Conservation (phyloP, 495 filamentous ascomycete species). For the Talaromyces ruber region DNA sequence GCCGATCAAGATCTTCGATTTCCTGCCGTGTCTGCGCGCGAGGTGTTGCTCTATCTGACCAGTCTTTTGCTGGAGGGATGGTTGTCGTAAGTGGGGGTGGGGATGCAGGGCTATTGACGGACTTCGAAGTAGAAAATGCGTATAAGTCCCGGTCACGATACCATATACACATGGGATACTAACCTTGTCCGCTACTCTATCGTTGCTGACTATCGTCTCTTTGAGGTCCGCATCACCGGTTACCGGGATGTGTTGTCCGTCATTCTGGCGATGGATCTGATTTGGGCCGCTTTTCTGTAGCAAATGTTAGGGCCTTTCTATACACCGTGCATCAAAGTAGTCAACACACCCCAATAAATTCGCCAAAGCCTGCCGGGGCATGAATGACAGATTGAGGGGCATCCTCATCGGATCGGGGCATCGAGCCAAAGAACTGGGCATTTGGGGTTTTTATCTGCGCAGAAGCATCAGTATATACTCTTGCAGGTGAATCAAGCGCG, state of each 20-base stretch:
- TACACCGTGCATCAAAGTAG: not conserved
- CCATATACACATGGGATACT: not conserved
- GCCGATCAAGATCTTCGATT: conserved; percentile 48
- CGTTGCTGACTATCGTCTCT: not conserved
- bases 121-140: conserved; percentile 7
- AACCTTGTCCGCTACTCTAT: not conserved
- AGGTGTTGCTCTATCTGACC: conserved; percentile 65
- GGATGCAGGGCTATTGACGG: conserved; percentile 36
- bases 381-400: conserved; percentile 77
- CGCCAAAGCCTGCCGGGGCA: conserved; percentile 68
- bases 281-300: not conserved
- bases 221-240: not conserved
- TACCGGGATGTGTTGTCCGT: not conserved
- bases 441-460: conserved; percentile 53
- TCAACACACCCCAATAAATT: conserved; percentile 51
- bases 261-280: not conserved
- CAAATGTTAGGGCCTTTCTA: not conserved
- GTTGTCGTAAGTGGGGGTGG: conserved; percentile 64
- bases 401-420: conserved; percentile 55
- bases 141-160: not conserved
- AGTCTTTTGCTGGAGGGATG: conserved; percentile 53
- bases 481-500: not conserved
- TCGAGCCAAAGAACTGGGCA: conserved; percentile 39
- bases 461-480: not conserved
- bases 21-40: conserved; percentile 72